Base-by-base conservation (phyloP, 768 basidiomycete genomes). In the Mycena galopus region DNA sequence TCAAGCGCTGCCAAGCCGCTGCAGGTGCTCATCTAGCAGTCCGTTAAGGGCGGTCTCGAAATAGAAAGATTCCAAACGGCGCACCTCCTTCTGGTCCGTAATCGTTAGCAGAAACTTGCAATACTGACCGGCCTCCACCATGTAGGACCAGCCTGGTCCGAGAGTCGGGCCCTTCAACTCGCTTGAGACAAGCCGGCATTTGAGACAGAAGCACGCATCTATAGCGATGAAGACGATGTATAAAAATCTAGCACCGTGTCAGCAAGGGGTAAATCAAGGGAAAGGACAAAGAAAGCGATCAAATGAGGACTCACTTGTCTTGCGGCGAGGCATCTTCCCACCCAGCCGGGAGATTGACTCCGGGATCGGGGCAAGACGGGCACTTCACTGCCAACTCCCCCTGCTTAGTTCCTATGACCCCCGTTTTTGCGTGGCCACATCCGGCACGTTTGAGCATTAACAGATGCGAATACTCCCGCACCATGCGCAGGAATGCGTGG, bases 321-420 rank as follows among this genome's bases (percentile, higher is more conserved):
- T 79, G 65, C 2, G 39, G 66, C 0, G 73, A 59, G 2, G 65
- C 70, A 6, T 75, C 50, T 33, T n/a, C n/a, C n/a, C n/a, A n/a
- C n/a, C n/a, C n/a, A n/a, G n/a, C n/a, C n/a, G n/a, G n/a, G n/a
- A n/a, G 63, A 66, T 84, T 84, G 1, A 78, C 71, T 0, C 74
- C 79, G 0, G 78, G 79, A 0, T 79, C 78, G 1, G 83, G 84
- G 65, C 84, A 85, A 1, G 82, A 82, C 4, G 81, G 80, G 63
- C 82, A 84, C n/a, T 5, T 70, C 64, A 83, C 64, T 0, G 80
- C 79, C 16, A 78, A 73, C 63, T 80, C 77, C 0, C 84, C 81
- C 25, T 63, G 59, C 32, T 62, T 50, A 0, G 82, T 83, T 12
- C 57, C 73, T 4, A 23, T 21, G 12, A 69, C 67, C 12, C 79